A percentile compares a stretch with the other conserved stretches of the same genome.
These are phyloP conservation scores for Fomitopsis pinicola DNA, from an alignment of 1,284 basidiomycete species.

Conservation along the genomic window DNA sequence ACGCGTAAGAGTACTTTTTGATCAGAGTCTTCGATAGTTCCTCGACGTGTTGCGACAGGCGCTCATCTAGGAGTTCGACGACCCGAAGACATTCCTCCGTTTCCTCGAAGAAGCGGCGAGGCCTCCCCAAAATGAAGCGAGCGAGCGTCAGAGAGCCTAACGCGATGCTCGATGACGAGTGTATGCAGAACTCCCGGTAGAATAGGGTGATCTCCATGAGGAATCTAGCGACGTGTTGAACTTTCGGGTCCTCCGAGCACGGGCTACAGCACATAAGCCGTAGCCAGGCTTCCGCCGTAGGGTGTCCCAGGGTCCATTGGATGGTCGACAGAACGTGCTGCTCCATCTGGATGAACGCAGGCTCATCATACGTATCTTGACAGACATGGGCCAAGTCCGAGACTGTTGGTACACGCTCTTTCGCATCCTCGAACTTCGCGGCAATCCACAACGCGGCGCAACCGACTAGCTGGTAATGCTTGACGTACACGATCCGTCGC, in stretches of 20 bases:
- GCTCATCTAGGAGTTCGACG: conserved; percentile 81
- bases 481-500: conserved; percentile 96
- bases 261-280: conserved; percentile 73
- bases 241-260: conserved; percentile 78
- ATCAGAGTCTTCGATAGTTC: conserved; percentile 90
- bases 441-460: conserved; percentile 99
- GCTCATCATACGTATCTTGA: conserved; percentile 92
- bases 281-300: conserved; percentile 97
- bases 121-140: conserved; percentile 79
- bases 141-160: conserved; percentile 86
- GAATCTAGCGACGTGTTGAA: conserved; percentile 94
- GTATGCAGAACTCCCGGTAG: conserved; percentile 91
- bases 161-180: conserved; percentile 84
- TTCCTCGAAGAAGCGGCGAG: conserved; percentile 75
- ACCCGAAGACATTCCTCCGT: conserved; percentile 74
- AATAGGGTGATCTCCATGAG: conserved; percentile 98
- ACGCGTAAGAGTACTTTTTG: conserved; percentile 96
- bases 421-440: conserved; percentile 98
- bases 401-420: conserved; percentile 95
- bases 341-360: conserved; percentile 97
- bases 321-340: conserved; percentile 95
- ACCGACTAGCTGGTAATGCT: conserved; percentile 98
- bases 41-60: conserved; percentile 82
- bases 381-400: conserved; percentile 94
- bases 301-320: conserved; percentile 95